phyloP scores from a whole-genome alignment of 148 eudicot species.

The Arbutus unedo region DNA sequence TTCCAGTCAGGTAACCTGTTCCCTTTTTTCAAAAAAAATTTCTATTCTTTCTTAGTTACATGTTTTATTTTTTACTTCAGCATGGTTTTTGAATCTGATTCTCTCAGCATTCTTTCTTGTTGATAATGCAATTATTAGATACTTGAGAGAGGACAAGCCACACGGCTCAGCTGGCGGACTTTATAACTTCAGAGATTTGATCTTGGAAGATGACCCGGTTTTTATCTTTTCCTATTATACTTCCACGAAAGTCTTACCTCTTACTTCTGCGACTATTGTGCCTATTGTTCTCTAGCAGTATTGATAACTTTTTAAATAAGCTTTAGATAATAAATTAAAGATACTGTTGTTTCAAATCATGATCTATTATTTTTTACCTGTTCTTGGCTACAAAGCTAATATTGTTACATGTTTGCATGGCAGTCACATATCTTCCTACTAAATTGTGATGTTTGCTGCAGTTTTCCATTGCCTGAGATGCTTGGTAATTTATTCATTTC shows the following conservation, averaged over 20 bases:
- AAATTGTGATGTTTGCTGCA: conserved; percentile 97
- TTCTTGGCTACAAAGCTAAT: background rate
- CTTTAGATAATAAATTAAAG: background rate
- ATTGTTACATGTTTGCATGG: conserved; percentile 19
- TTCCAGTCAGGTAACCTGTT: conserved; percentile 67
- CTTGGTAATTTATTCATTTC: conserved; percentile 51
- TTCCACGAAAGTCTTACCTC: background rate
- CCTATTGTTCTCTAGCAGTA: background rate
- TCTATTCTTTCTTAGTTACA: background rate
- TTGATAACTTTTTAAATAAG: background rate
- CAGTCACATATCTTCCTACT: conserved; percentile 91
- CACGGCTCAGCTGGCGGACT: conserved; percentile 90
- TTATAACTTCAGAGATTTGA: conserved; percentile 73
- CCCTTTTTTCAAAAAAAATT: background rate
- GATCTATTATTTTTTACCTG: background rate
- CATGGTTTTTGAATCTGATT: background rate
- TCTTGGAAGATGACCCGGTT: conserved; percentile 82
- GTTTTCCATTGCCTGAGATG: conserved; percentile 90
- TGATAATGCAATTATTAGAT: conserved; percentile 40
- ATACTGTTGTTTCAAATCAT: background rate
- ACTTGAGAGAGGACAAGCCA: conserved; percentile 84
- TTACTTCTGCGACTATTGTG: background rate
- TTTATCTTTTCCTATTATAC: conserved; percentile 17
- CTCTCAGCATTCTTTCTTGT: conserved; percentile 17
- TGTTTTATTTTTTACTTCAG: background rate